Percentiles rank a stretch among this genome's conserved stretches.
Conservation (phyloP, 225 moss, liverwort and hornwort genomes). For the Physcomitrium patens region DNA sequence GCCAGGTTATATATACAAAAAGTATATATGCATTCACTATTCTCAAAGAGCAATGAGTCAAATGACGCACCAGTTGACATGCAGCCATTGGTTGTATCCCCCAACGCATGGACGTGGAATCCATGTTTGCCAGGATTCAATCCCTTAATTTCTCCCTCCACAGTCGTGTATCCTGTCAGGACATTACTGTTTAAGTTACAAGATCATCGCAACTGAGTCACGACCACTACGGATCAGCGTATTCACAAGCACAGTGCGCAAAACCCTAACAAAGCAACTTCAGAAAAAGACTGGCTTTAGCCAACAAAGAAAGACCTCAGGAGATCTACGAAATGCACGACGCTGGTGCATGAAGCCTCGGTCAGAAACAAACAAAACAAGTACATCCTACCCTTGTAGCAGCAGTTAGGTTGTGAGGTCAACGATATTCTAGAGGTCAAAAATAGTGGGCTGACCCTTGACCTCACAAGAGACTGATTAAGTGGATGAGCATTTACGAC, state of each 20-base stretch:
- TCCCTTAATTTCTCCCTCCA: constrained; percentile 74
- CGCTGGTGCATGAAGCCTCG: not conserved
- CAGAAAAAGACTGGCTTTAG: too few species aligned
- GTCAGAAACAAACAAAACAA: not conserved
- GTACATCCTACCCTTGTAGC: not conserved
- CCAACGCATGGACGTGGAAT: constrained; percentile 75
- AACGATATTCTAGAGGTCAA: constrained; percentile 3
- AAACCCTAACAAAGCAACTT: not conserved
- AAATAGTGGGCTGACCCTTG: constrained; percentile 4
- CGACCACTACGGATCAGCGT: not conserved
- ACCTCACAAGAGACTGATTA: not conserved
- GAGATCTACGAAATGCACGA: not conserved
- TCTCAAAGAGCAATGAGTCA: not conserved
- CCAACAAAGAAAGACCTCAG: not conserved
- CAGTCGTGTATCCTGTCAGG: constrained; percentile 56
- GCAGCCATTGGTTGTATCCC: constrained; percentile 80
- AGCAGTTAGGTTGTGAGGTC: constrained; percentile 4
- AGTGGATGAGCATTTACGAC: not conserved
- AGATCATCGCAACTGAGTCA: not conserved
- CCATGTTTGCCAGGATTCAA: constrained; percentile 82
- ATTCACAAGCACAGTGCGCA: not conserved
- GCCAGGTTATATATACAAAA: not conserved
- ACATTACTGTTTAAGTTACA: not conserved
- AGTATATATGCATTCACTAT: not conserved
- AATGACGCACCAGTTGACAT: constrained; percentile 55